phyloP scores from a whole-genome alignment of 331 rosid genomes.

The Arachis monticola region DNA sequence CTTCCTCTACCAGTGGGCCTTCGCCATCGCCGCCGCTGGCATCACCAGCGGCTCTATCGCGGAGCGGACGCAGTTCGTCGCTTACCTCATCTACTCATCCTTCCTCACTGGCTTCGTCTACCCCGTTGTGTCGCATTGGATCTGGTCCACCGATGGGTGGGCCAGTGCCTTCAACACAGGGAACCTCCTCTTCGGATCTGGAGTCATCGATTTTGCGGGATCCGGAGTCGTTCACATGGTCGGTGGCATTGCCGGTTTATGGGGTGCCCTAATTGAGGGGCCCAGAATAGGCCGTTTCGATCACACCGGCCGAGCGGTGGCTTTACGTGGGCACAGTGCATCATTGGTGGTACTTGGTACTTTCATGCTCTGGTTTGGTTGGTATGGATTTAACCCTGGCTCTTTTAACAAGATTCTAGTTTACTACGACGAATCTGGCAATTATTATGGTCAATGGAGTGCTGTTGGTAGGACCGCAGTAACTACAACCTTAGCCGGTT shows the following conservation, averaged over 20 bases:
- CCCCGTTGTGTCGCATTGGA: slow-evolving; percentile 88
- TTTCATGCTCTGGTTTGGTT: slow-evolving; percentile 92
- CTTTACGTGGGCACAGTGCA: slow-evolving; percentile 77
- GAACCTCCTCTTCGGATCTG: slow-evolving; percentile 54
- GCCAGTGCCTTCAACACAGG: slow-evolving; percentile 49
- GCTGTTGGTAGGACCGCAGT: slow-evolving; percentile 94
- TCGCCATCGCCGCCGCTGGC: slow-evolving; percentile 96
- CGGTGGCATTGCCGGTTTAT: slow-evolving; percentile 83
- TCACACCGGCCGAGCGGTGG: slow-evolving; percentile 53
- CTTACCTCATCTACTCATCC: slow-evolving; percentile 76
- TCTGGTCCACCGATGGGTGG: slow-evolving; percentile 91
- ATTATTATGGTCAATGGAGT: slow-evolving; percentile 84
- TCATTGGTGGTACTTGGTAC: slow-evolving; percentile 76
- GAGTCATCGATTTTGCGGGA: slow-evolving; percentile 90
- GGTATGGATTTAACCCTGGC: slow-evolving; percentile 95
- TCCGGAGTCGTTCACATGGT: slow-evolving; percentile 95
- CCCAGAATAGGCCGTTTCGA: slow-evolving; percentile 88
- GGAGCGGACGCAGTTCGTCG: slow-evolving; percentile 84
- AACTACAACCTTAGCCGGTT: slow-evolving; percentile 82
- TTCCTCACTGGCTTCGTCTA: slow-evolving; percentile 91
- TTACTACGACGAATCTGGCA: slow-evolving; percentile 44
- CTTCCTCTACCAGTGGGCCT: slow-evolving; percentile 93
- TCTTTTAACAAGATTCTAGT: slow-evolving; percentile 64
- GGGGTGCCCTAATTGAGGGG: slow-evolving; percentile 89
- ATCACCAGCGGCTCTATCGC: slow-evolving; percentile 92